Conservation (phyloP, 164 flowering plant species). For the Annona squamosa region DNA sequence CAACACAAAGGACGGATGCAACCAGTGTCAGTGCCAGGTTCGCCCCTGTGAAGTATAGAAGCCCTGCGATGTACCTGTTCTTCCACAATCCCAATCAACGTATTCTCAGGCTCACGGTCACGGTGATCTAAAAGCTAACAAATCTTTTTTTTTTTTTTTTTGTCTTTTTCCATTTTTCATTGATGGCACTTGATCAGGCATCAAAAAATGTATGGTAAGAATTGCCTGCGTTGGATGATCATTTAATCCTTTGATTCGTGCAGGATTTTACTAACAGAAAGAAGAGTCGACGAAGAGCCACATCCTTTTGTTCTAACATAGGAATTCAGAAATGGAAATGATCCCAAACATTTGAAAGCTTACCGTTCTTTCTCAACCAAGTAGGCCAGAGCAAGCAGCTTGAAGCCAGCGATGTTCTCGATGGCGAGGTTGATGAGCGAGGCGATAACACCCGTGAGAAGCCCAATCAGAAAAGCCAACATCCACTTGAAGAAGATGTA, state of each 20-base stretch:
- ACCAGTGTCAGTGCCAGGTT: conserved; percentile 52
- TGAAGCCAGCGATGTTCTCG: conserved; percentile 87
- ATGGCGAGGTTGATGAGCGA: conserved; percentile 78
- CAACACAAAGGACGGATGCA: conserved; percentile 61
- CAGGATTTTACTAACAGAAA: neutral
- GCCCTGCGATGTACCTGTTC: conserved; percentile 60
- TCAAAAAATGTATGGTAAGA: neutral
- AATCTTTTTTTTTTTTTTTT: too few species aligned
- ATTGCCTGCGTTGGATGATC: neutral
- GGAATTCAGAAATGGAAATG: conserved; percentile 1
- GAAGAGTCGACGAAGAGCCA: neutral
- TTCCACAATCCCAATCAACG: conserved; percentile 2
- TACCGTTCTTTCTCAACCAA: conserved; percentile 48
- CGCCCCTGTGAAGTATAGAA: conserved; percentile 38
- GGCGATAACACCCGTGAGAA: conserved; percentile 71
- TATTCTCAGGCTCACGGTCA: conserved; percentile 1
- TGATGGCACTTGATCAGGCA: neutral
- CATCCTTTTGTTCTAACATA: neutral
- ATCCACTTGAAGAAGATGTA: conserved; percentile 76
- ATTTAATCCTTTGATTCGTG: neutral
- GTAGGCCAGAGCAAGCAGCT: conserved; percentile 42
- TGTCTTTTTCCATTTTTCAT: too few species aligned
- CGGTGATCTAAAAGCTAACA: too few species aligned
- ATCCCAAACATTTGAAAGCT: neutral
- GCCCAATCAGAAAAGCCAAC: conserved; percentile 71